These are phyloP conservation scores for Trametes punicea DNA, from an alignment of 768 basidiomycete species.

Conservation along the genomic window DNA sequence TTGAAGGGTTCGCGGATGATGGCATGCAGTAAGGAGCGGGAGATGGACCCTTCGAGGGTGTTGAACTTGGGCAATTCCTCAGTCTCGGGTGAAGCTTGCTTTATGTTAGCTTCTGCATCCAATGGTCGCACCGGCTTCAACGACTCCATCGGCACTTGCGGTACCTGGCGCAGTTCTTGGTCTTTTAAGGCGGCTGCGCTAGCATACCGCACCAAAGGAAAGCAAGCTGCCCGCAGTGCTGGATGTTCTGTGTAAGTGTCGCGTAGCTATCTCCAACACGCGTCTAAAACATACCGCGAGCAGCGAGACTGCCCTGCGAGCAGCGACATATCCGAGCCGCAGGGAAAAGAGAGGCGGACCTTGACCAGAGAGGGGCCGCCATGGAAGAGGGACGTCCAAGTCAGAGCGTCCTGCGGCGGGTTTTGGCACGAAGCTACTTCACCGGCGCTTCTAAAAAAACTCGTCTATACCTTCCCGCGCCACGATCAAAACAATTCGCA, in stretches of 20 bases:
- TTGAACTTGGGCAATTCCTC: slow-evolving; percentile 30
- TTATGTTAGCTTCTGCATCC: not conserved
- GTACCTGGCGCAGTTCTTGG: no score
- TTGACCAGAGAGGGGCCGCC: slow-evolving; percentile 15
- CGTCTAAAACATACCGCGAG: slow-evolving; percentile 1
- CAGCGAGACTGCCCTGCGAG: not conserved
- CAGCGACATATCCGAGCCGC: slow-evolving; percentile 11
- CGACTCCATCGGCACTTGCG: no score
- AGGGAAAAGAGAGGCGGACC: not conserved
- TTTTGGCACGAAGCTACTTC: not conserved
- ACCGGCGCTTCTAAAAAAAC: slow-evolving; percentile 10
- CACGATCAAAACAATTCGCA: slow-evolving; percentile 9
- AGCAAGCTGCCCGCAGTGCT: slow-evolving; percentile 15
- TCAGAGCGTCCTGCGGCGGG: slow-evolving; percentile 1
- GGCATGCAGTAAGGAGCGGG: slow-evolving; percentile 44
- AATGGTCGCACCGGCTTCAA: not conserved
- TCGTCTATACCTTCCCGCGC: not conserved
- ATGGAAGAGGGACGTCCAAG: slow-evolving; percentile 2
- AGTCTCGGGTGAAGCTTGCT: not conserved
- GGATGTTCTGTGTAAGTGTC: not conserved
- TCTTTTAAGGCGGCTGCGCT: not conserved
- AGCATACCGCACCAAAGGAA: not conserved
- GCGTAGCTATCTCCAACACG: no score
- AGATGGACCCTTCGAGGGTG: slow-evolving; percentile 38
- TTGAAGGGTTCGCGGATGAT: slow-evolving; percentile 63